A percentile compares a stretch with the other conserved stretches of the same genome.
phyloP scores from a whole-genome alignment of 2,329 filamentous ascomycete species.

The Fusarium dlaminii region DNA sequence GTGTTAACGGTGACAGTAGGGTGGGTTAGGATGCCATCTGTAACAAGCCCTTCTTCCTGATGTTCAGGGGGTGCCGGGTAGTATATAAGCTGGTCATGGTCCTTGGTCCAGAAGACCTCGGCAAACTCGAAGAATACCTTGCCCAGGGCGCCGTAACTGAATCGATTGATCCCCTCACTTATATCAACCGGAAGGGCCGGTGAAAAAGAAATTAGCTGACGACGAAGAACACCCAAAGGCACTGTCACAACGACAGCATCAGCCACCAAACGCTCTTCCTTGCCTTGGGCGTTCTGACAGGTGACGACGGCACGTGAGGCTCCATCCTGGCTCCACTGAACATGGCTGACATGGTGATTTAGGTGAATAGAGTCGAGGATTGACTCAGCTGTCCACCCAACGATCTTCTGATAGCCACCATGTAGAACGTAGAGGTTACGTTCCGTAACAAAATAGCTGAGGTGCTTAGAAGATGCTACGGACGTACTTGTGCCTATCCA shows the following conservation, averaged over 20 bases:
- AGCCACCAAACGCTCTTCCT: neutral
- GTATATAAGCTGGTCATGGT: neutral
- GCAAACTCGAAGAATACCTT: neutral
- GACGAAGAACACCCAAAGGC: neutral
- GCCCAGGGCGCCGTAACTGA: neutral
- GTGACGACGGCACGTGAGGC: neutral
- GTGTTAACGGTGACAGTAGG: neutral
- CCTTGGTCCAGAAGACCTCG: neutral
- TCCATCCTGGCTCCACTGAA: neutral
- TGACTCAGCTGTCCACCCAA: neutral
- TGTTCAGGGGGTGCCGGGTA: neutral
- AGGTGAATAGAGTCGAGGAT: neutral
- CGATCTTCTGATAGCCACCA: neutral
- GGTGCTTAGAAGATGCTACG: neutral
- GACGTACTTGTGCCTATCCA: neutral
- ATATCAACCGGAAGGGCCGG: neutral
- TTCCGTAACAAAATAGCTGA: neutral
- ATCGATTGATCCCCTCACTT: neutral
- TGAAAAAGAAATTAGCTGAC: neutral
- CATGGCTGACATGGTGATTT: neutral
- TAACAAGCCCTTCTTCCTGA: neutral
- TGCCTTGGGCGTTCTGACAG: neutral
- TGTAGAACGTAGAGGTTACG: neutral
- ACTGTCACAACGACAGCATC: neutral
- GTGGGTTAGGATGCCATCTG: neutral